Evolutionary conservation across 176 grass and related monocot genomes (phyloP).

Genomic region (Carex cristatella): DNA sequence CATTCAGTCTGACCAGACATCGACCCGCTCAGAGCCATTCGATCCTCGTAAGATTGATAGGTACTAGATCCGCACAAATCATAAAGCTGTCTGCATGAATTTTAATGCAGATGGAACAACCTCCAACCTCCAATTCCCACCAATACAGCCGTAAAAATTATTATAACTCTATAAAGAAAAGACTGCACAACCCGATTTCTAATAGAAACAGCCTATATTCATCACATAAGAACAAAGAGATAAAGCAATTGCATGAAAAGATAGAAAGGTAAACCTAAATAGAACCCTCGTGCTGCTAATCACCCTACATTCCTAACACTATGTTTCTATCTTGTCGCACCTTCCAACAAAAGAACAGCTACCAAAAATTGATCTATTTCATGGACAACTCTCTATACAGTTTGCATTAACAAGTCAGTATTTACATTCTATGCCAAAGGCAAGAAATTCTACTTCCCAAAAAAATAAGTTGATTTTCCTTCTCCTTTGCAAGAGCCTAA

Average conservation of each 20-base stretch:
- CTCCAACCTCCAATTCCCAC: too few species aligned
- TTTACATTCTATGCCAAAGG: slow-evolving; percentile 19
- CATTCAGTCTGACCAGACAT: too few species aligned
- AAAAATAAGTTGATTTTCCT: not conserved
- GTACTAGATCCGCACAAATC: too few species aligned
- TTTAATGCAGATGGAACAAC: too few species aligned
- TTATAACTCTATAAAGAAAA: not conserved
- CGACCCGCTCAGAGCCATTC: too few species aligned
- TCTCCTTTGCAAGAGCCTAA: slow-evolving; percentile 5
- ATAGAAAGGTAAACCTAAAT: not conserved
- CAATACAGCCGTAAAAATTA: not conserved
- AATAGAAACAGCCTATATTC: not conserved
- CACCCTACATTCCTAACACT: not conserved
- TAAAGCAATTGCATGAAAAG: not conserved
- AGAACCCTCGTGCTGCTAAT: not conserved
- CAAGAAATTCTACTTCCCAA: slow-evolving; percentile 5
- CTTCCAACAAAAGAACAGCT: not conserved
- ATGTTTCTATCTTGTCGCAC: not conserved
- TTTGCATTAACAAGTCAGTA: slow-evolving; percentile 13
- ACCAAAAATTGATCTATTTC: slow-evolving; percentile 17
- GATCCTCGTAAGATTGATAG: too few species aligned
- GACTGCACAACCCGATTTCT: not conserved
- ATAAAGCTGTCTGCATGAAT: too few species aligned
- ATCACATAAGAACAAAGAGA: not conserved
- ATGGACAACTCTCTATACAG: slow-evolving; percentile 1